Evolutionary conservation across 768 basidiomycete genomes (phyloP).

Genomic region (Phaffia tasmanica): DNA sequence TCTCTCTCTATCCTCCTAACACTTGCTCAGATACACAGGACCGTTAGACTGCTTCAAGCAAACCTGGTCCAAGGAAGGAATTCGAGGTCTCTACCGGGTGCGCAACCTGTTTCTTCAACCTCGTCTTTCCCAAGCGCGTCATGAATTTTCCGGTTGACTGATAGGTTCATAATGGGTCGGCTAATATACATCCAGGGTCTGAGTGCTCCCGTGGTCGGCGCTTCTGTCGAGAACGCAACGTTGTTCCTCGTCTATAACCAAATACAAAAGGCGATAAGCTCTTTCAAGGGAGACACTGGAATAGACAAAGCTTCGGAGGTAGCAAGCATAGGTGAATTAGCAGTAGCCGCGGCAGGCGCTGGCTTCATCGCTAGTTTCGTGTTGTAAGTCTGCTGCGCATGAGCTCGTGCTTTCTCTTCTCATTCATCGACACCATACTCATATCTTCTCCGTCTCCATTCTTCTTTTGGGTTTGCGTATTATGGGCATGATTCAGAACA

Average conservation of each 20-base stretch:
- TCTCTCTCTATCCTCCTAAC: no score
- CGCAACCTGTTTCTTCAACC: constrained; percentile 31
- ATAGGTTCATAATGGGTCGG: background rate
- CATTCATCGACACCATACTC: background rate
- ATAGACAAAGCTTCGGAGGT: constrained; percentile 10
- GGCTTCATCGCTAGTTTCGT: constrained; percentile 77
- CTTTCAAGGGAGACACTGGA: constrained; percentile 19
- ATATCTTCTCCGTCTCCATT: background rate
- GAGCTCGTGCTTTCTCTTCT: background rate
- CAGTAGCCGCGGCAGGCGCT: constrained; percentile 72
- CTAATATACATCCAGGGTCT: constrained; percentile 51
- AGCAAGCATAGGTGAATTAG: constrained; percentile 47
- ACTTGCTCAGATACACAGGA: constrained; percentile 52
- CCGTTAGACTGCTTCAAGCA: constrained; percentile 75
- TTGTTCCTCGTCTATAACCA: constrained; percentile 79
- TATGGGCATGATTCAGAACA: constrained; percentile 46
- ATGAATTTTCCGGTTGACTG: background rate
- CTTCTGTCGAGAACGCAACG: constrained; percentile 82
- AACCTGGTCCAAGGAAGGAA: constrained; percentile 70
- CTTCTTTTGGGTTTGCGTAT: background rate
- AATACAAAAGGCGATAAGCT: constrained; percentile 40
- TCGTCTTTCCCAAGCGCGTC: background rate
- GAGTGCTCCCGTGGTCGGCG: constrained; percentile 79
- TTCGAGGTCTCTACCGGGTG: constrained; percentile 77
- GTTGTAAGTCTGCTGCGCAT: constrained; percentile 47